Evolutionary conservation across 371 early-diverging fungal genomes (phyloP).

Genomic region (Sporodiniella umbellata): DNA sequence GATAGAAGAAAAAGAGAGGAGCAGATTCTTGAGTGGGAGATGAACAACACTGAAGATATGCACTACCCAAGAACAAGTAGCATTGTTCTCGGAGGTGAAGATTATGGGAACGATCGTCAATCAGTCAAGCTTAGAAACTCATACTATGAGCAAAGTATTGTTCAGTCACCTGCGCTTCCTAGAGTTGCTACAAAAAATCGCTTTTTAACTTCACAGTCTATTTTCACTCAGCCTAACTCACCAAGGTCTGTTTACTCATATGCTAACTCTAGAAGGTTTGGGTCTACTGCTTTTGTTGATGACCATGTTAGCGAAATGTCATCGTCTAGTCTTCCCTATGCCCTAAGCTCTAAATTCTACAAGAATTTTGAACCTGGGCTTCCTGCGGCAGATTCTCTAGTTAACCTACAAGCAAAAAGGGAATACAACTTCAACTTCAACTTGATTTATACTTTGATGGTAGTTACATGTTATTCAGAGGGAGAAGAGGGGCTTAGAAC

Average conservation of each 20-base stretch:
- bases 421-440: constrained; percentile 50
- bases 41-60: constrained; percentile 61
- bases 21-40: constrained; percentile 62
- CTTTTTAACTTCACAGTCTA: constrained; percentile 42
- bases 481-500: constrained; percentile 86
- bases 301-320: not conserved
- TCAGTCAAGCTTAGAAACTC: not conserved
- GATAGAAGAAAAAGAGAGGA: constrained; percentile 52
- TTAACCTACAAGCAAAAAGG: constrained; percentile 22
- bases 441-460: constrained; percentile 50
- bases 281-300: not conserved
- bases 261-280: not conserved
- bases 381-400: constrained; percentile 7
- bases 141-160: not conserved
- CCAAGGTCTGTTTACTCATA: constrained; percentile 1
- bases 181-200: constrained; percentile 14
- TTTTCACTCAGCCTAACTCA: constrained; percentile 40
- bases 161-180: constrained; percentile 1
- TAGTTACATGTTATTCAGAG: constrained; percentile 92
- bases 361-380: constrained; percentile 3
- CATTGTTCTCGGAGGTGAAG: constrained; percentile 9
- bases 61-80: constrained; percentile 43
- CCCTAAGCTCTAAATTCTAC: constrained; percentile 10
- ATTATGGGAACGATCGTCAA: not conserved
- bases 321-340: constrained; percentile 14